Conservation (phyloP, 1,284 basidiomycete genomes). For the Ustilago tritici region DNA sequence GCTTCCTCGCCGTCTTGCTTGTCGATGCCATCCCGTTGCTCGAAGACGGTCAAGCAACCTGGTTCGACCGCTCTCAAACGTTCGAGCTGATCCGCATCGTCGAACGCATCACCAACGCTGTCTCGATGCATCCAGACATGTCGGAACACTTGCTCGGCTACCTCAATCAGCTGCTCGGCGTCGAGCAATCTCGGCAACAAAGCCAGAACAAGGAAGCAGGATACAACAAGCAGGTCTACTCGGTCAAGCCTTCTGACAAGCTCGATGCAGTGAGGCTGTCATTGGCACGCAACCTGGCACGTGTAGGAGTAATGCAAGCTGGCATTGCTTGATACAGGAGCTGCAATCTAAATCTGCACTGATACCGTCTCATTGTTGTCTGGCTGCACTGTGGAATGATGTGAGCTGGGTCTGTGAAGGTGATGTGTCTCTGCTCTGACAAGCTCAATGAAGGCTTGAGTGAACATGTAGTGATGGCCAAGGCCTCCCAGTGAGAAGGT, state of each 20-base stretch:
- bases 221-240: slow-evolving; percentile 3
- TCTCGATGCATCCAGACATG: slow-evolving; percentile 46
- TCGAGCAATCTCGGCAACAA: slow-evolving; percentile 10
- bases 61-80: slow-evolving; percentile 58
- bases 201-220: slow-evolving; percentile 9
- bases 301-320: slow-evolving; percentile 47
- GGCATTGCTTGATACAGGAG: slow-evolving; percentile 28
- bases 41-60: slow-evolving; percentile 44
- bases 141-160: slow-evolving; percentile 59
- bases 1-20: slow-evolving; percentile 63
- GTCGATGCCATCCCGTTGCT: slow-evolving; percentile 65
- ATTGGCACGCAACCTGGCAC: slow-evolving; percentile 54
- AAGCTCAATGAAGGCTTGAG: neutral
- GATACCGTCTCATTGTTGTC: neutral
- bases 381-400: neutral
- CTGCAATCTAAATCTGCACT: neutral
- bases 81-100: slow-evolving; percentile 64
- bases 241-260: slow-evolving; percentile 44
- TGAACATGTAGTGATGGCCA: neutral
- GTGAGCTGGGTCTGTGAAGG: neutral
- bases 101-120: slow-evolving; percentile 55
- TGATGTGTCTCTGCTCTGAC: neutral
- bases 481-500: neutral
- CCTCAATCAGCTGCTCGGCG: slow-evolving; percentile 50
- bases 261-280: slow-evolving; percentile 55